These are phyloP conservation scores for Clonostachys rosea DNA, from an alignment of 2,329 filamentous ascomycete genomes.

Conservation along the genomic window DNA sequence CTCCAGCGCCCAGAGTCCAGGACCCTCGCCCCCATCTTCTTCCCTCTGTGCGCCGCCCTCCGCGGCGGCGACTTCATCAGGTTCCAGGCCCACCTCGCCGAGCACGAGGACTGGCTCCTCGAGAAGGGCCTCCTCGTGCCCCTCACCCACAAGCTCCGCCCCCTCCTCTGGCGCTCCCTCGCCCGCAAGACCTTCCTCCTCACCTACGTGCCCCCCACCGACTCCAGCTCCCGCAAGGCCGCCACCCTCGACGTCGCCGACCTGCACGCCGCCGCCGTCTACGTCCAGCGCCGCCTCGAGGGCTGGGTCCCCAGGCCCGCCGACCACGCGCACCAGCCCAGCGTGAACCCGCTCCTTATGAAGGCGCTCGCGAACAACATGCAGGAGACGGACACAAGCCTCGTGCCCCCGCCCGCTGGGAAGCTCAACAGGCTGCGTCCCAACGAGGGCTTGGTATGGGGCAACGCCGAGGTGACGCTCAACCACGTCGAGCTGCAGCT, in stretches of 20 bases:
- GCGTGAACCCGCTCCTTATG: conserved; percentile 44
- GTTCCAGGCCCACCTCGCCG: conserved; percentile 66
- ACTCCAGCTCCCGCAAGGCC: conserved; percentile 53
- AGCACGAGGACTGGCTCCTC: conserved; percentile 68
- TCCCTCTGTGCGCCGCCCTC: conserved; percentile 69
- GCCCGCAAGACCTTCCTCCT: conserved; percentile 74
- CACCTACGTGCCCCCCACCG: conserved; percentile 64
- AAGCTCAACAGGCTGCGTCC: conserved; percentile 43
- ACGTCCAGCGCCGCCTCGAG: conserved; percentile 60
- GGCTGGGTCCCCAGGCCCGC: conserved; percentile 39
- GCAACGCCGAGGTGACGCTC: conserved; percentile 54
- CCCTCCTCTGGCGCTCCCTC: conserved; percentile 80
- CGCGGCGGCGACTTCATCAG: conserved; percentile 67
- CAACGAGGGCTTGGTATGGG: conserved; percentile 58
- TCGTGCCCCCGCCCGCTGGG: conserved; percentile 38
- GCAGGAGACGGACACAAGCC: conserved; percentile 28
- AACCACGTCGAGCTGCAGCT: conserved; percentile 74
- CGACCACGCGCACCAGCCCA: conserved; percentile 26
- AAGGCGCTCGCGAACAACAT: conserved; percentile 45
- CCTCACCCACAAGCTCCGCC: conserved; percentile 71
- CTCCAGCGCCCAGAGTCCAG: conserved; percentile 67
- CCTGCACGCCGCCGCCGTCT: conserved; percentile 58
- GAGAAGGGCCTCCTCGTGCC: conserved; percentile 71
- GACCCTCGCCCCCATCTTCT: conserved; percentile 61
- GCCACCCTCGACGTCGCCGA: conserved; percentile 72